Base-by-base conservation (phyloP, 1,284 basidiomycete species). In the Pholiota adiposa region DNA sequence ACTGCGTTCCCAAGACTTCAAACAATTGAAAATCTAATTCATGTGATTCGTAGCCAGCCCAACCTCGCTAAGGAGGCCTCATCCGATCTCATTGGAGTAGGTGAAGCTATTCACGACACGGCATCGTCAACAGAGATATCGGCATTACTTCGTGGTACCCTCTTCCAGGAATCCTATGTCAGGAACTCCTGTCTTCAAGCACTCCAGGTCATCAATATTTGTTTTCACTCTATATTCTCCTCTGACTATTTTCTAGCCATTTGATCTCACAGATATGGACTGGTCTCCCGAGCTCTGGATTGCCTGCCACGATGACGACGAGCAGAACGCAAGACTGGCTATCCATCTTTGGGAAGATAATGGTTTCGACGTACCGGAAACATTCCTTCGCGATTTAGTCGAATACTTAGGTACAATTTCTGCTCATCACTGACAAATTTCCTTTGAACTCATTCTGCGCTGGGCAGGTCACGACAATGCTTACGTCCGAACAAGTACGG, bases 321-420 rank as follows among this genome's bases (percentile, higher is more conserved):
- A 95, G 66, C 93, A 97, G 70, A 98, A 97, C 65, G 88, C 89
- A 0, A 82, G 90, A 46, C 78, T 98, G 40, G 96, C 96, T 7
- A 79, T 80, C 27, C 88, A 90, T 67, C 74, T 96, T 11, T 99
- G 96, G 97, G 96, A 97, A 60, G 97, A 99, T 69, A 99, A 99
- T 67, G 96, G 93, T 11, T 76, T 99, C 36, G 95, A 98, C 69
- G 87, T 97, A 5, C 87, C 93, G 0, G 92, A 93, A 67, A 75
- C 73, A 3, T 97, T 89, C 73, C 75, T 94, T 0, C 72, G 73
- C 1, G 78, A 83, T 44, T 77, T 98, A 16, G 72, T 94, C 9
- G 73, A 76, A 0, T 93, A 88, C 69, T 82, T 98, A 23, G 90
- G 93, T 93, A 69, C 21, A 18, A 38, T 12, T 46, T 36, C 33